These are phyloP conservation scores for Mrakia frigida DNA, from an alignment of 768 basidiomycete genomes.

Conservation along the genomic window DNA sequence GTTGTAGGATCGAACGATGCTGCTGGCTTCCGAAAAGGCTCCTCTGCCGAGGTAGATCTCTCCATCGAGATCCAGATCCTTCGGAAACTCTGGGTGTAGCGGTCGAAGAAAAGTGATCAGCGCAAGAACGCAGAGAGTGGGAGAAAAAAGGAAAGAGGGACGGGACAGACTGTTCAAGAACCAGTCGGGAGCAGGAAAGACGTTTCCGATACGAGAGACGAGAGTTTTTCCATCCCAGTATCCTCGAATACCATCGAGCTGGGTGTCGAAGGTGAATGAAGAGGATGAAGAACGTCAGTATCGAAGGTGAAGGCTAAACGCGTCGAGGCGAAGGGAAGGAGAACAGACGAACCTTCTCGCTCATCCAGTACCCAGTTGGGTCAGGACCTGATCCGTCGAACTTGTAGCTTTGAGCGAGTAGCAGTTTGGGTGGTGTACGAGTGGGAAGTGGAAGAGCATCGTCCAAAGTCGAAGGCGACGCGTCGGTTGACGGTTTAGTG, in stretches of 20 bases:
- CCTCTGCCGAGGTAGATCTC: constrained; percentile 9
- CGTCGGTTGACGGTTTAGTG: neutral
- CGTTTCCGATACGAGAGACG: constrained; percentile 6
- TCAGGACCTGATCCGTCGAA: neutral
- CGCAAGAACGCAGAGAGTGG: neutral
- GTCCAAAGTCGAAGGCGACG: neutral
- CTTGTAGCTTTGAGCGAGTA: constrained; percentile 6
- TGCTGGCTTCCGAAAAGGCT: neutral
- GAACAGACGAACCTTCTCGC: constrained; percentile 2
- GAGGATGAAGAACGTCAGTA: neutral
- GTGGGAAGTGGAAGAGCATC: neutral
- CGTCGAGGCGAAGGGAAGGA: neutral
- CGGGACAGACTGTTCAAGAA: neutral
- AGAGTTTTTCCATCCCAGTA: neutral
- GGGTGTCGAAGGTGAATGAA: neutral
- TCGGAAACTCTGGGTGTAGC: neutral
- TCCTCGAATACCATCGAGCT: constrained; percentile 10
- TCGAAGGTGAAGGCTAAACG: neutral
- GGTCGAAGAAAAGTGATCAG: neutral
- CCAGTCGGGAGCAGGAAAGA: constrained; percentile 1
- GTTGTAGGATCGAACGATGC: neutral
- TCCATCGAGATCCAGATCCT: constrained; percentile 5
- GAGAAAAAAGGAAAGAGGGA: neutral
- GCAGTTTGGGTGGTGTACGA: neutral
- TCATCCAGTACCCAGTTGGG: constrained; percentile 10